Percentiles rank a stretch among this genome's conserved stretches.
Evolutionary conservation across 2,329 filamentous ascomycete species (phyloP).

Genomic region (Fusarium penzigii): DNA sequence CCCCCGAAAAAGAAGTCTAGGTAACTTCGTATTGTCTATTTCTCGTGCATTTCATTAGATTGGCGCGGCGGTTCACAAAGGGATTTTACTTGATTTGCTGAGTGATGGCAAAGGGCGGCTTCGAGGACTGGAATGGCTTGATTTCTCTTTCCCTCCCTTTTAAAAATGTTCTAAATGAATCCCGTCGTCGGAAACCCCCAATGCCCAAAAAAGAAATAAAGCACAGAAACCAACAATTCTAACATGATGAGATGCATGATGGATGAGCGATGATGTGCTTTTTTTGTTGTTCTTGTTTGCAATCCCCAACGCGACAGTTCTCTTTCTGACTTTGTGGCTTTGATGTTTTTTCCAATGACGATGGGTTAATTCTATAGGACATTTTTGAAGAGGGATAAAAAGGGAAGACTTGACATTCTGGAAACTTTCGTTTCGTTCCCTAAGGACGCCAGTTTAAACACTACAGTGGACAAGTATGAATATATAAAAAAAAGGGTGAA

Average conservation of each 20-base stretch:
- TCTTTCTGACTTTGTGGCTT: slow-evolving; percentile 7
- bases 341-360: slow-evolving; percentile 4
- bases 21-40: slow-evolving; percentile 45
- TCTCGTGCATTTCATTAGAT: slow-evolving; percentile 56
- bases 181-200: slow-evolving; percentile 33
- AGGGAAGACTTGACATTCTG: neutral
- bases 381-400: slow-evolving; percentile 1
- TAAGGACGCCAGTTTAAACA: slow-evolving; percentile 29
- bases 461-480: slow-evolving; percentile 4
- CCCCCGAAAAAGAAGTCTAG: slow-evolving; percentile 24
- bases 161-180: slow-evolving; percentile 38
- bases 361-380: slow-evolving; percentile 5
- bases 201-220: slow-evolving; percentile 35
- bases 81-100: slow-evolving; percentile 52
- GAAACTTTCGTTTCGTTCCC: slow-evolving; percentile 5
- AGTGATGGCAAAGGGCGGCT: slow-evolving; percentile 46
- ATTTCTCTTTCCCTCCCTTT: slow-evolving; percentile 21
- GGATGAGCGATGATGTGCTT: slow-evolving; percentile 24
- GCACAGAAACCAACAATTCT: slow-evolving; percentile 33
- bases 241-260: slow-evolving; percentile 30
- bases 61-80: slow-evolving; percentile 53
- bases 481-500: slow-evolving; percentile 25
- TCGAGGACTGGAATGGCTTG: slow-evolving; percentile 29
- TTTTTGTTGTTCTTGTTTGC: slow-evolving; percentile 4
- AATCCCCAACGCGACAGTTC: neutral